Conservation (phyloP, 352 stramenopile genomes). For the Aphanomyces euteiches region DNA sequence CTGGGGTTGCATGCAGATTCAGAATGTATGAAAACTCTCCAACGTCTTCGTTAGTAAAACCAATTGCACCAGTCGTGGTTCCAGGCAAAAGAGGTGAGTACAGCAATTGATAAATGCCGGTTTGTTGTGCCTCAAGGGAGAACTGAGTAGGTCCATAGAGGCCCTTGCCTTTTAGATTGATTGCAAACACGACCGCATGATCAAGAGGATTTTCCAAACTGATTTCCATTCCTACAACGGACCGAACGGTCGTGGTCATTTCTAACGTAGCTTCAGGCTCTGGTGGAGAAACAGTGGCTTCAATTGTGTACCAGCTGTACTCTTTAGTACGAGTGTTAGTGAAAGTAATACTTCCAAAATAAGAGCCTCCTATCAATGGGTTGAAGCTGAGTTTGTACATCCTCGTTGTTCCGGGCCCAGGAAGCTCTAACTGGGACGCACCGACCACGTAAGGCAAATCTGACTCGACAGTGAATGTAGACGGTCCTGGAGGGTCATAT, state of each 20-base stretch:
- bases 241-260: slow-evolving; percentile 76
- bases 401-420: slow-evolving; percentile 32
- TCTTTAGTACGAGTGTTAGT: slow-evolving; percentile 72
- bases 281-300: slow-evolving; percentile 74
- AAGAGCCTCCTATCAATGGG: slow-evolving; percentile 85
- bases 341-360: slow-evolving; percentile 92
- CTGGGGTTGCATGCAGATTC: slow-evolving; percentile 58
- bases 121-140: slow-evolving; percentile 57
- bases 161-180: slow-evolving; percentile 80
- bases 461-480: slow-evolving; percentile 85
- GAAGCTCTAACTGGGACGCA: slow-evolving; percentile 47
- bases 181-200: slow-evolving; percentile 75
- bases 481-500: slow-evolving; percentile 38
- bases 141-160: slow-evolving; percentile 79
- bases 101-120: slow-evolving; percentile 86
- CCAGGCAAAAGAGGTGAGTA: slow-evolving; percentile 85
- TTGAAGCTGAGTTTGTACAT: slow-evolving; percentile 85
- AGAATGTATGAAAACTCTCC: slow-evolving; percentile 94
- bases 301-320: slow-evolving; percentile 92
- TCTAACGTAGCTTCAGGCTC: slow-evolving; percentile 77
- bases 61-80: slow-evolving; percentile 64
- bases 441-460: slow-evolving; percentile 89
- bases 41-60: slow-evolving; percentile 87
- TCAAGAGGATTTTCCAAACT: slow-evolving; percentile 87
- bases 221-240: slow-evolving; percentile 86